A percentile compares a stretch with the other conserved stretches of the same genome.
These are phyloP conservation scores for Hypomyces rosellus DNA, from an alignment of 2,329 filamentous ascomycete species.

Conservation along the genomic window DNA sequence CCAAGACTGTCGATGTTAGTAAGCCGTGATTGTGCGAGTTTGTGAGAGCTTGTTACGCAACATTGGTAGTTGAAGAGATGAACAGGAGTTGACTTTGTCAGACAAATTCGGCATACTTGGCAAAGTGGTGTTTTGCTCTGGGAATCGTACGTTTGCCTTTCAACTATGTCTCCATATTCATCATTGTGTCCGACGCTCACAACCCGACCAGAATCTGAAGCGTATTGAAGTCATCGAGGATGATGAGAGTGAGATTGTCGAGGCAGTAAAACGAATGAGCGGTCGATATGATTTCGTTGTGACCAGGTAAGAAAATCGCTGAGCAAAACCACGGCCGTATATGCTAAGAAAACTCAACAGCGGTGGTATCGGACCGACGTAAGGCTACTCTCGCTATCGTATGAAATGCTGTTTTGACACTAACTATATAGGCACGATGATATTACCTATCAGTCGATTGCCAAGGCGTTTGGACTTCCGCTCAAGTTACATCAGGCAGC, in stretches of 20 bases:
- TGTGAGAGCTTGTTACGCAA: not conserved
- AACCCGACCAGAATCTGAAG: conserved; percentile 56
- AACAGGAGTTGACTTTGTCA: conserved; percentile 24
- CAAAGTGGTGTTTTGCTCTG: conserved; percentile 57
- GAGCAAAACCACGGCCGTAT: not conserved
- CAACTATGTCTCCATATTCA: no score
- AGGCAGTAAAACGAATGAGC: conserved; percentile 83
- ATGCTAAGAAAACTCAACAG: conserved; percentile 29
- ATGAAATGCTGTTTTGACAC: conserved; percentile 1
- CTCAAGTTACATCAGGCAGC: conserved; percentile 72
- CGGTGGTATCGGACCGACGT: conserved; percentile 94
- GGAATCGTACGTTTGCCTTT: conserved; percentile 44
- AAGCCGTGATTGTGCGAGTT: not conserved
- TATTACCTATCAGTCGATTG: conserved; percentile 93
- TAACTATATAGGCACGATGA: conserved; percentile 71
- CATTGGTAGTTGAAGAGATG: no score
- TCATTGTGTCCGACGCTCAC: not conserved
- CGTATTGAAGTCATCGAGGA: conserved; percentile 90
- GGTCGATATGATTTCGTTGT: conserved; percentile 88
- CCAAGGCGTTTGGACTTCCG: conserved; percentile 74
- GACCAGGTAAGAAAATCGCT: conserved; percentile 51
- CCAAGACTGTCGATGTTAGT: conserved; percentile 33
- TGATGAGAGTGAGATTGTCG: conserved; percentile 82
- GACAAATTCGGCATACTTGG: conserved; percentile 60
- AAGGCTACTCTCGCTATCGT: conserved; percentile 26